phyloP scores from a whole-genome alignment of 2,329 filamentous ascomycete species.

The Magnaporthales sp. region DNA sequence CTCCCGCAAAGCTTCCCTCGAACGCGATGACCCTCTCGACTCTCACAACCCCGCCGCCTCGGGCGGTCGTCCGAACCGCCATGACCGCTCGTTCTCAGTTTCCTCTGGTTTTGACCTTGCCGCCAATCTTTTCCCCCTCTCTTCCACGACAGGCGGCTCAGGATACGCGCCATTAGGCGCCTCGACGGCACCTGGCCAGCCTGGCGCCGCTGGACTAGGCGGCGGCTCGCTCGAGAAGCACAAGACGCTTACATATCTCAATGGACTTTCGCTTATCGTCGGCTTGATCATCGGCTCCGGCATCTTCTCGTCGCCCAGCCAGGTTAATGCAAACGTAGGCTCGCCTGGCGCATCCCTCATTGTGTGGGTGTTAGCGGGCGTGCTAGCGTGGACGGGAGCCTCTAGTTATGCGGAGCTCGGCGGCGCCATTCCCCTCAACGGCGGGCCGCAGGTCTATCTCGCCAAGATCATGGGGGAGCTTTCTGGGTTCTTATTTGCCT shows the following conservation, averaged over 20 bases:
- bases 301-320: slow-evolving; percentile 90
- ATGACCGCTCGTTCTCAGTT: slow-evolving; percentile 72
- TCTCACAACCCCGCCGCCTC: slow-evolving; percentile 42
- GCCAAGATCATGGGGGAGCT: slow-evolving; percentile 95
- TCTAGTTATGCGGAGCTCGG: slow-evolving; percentile 93
- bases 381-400: slow-evolving; percentile 92
- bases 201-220: slow-evolving; percentile 47
- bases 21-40: slow-evolving; percentile 74
- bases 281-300: slow-evolving; percentile 93
- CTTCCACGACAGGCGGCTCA: slow-evolving; percentile 61
- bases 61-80: slow-evolving; percentile 26
- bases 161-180: slow-evolving; percentile 83
- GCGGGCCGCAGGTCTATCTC: slow-evolving; percentile 87
- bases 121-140: slow-evolving; percentile 85
- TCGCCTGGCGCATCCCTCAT: slow-evolving; percentile 84
- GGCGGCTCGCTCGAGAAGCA: slow-evolving; percentile 84
- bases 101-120: slow-evolving; percentile 94
- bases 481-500: slow-evolving; percentile 88
- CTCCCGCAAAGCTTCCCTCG: slow-evolving; percentile 83
- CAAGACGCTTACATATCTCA: slow-evolving; percentile 91
- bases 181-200: slow-evolving; percentile 49
- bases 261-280: slow-evolving; percentile 83
- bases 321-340: slow-evolving; percentile 85
- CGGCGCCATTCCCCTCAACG: slow-evolving; percentile 91
- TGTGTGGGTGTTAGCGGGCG: slow-evolving; percentile 86